phyloP scores from a whole-genome alignment of 2,329 filamentous ascomycete genomes.

The Tolypocladium pustulatum region DNA sequence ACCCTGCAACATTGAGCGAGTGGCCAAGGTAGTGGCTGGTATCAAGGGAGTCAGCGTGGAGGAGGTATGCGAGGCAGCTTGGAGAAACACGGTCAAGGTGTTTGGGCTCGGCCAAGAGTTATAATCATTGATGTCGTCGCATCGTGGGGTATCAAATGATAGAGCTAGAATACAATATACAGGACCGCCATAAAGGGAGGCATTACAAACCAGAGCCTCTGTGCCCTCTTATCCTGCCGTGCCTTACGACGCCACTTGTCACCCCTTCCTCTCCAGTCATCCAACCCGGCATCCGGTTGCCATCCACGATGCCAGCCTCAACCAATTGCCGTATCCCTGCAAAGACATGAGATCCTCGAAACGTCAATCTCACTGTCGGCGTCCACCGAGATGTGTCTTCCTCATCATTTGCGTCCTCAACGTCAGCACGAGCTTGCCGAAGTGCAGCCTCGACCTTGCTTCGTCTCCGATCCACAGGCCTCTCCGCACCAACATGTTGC shows the following conservation, averaged over 20 bases:
- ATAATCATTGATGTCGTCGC: constrained; percentile 5
- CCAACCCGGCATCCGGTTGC: constrained; percentile 75
- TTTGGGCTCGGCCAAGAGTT: constrained; percentile 52
- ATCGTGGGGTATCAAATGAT: constrained; percentile 18
- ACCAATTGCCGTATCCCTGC: constrained; percentile 69
- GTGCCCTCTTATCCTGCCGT: constrained; percentile 53
- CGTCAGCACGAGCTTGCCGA: constrained; percentile 15
- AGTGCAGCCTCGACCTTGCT: constrained; percentile 26
- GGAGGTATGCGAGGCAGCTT: constrained; percentile 77
- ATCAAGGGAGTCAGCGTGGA: constrained; percentile 74
- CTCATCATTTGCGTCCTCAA: constrained; percentile 12
- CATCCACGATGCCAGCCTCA: constrained; percentile 65
- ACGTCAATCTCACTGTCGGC: constrained; percentile 46
- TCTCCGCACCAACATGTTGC: constrained; percentile 8
- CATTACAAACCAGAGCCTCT: constrained; percentile 43
- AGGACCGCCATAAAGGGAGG: constrained; percentile 6
- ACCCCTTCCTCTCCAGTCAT: constrained; percentile 82
- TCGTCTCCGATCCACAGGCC: constrained; percentile 11
- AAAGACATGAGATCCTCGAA: constrained; percentile 71
- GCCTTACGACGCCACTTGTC: constrained; percentile 57
- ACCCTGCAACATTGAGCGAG: constrained; percentile 73
- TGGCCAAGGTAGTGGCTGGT: constrained; percentile 79
- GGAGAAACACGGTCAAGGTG: constrained; percentile 70
- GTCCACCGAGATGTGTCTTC: constrained; percentile 19
- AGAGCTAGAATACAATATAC: constrained; percentile 5